phyloP scores from a whole-genome alignment of 2,329 filamentous ascomycete species.

The Verticillium zaregamsianum region DNA sequence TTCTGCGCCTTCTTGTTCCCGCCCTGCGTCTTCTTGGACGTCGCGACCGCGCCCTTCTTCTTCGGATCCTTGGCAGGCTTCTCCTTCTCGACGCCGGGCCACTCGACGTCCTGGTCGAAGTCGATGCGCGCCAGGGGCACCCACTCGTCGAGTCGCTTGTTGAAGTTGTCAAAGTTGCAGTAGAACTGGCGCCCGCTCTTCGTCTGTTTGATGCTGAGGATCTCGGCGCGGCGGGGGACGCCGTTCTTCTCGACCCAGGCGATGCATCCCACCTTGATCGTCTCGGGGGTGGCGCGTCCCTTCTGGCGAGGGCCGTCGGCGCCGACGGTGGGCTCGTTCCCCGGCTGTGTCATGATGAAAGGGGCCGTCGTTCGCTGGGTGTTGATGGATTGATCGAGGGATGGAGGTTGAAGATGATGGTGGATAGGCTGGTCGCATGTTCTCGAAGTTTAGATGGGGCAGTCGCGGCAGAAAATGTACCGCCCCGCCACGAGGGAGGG shows the following conservation, averaged over 20 bases:
- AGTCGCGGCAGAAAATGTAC: constrained; percentile 10
- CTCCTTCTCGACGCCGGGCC: constrained; percentile 86
- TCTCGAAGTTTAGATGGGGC: background rate
- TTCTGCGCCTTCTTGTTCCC: constrained; percentile 55
- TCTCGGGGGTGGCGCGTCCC: constrained; percentile 79
- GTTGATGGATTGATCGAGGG: constrained; percentile 4
- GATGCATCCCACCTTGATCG: constrained; percentile 66
- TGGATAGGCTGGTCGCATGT: background rate
- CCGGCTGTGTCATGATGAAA: constrained; percentile 50
- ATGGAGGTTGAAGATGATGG: background rate
- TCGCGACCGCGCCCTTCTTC: constrained; percentile 61
- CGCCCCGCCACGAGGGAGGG: background rate
- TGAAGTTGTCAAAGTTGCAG: constrained; percentile 98
- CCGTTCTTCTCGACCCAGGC: constrained; percentile 68
- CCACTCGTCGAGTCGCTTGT: constrained; percentile 86
- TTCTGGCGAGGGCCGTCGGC: constrained; percentile 61
- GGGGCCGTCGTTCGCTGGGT: constrained; percentile 4
- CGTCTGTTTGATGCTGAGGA: constrained; percentile 87
- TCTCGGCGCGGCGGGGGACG: constrained; percentile 85
- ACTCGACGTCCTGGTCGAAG: constrained; percentile 87
- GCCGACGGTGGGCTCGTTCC: constrained; percentile 51
- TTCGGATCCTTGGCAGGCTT: constrained; percentile 71
- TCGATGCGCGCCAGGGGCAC: constrained; percentile 78
- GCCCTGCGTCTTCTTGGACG: constrained; percentile 47
- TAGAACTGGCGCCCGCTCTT: constrained; percentile 89